phyloP scores from a whole-genome alignment of 306 rosid species.

The Ammopiptanthus mongolicus region DNA sequence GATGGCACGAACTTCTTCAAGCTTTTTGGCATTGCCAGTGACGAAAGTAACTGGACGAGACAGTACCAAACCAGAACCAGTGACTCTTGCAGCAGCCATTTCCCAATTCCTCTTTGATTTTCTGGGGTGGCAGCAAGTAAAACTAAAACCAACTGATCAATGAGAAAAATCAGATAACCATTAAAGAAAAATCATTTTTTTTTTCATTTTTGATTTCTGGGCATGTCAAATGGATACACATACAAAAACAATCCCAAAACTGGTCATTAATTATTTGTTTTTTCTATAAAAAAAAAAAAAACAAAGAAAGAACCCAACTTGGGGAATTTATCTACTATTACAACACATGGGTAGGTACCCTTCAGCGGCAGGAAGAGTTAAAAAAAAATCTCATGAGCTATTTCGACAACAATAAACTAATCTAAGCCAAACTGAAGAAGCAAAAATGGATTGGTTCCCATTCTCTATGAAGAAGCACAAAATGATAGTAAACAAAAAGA shows the following conservation, averaged over 20 bases:
- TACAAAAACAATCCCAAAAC: neutral
- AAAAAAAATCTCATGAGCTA: no score
- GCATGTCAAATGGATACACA: neutral
- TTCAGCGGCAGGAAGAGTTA: no score
- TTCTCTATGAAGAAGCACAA: neutral
- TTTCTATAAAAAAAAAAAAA: no score
- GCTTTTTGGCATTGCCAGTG: constrained; percentile 96
- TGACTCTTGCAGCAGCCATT: constrained; percentile 49
- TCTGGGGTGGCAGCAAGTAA: neutral
- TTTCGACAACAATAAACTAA: no score
- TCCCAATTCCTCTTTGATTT: neutral
- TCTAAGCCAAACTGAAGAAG: neutral
- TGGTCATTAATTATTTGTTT: no score
- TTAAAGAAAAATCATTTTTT: neutral
- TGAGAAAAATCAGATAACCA: neutral
- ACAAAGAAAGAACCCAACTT: neutral
- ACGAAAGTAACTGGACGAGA: constrained; percentile 93
- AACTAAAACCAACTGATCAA: constrained; percentile 18
- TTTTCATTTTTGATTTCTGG: neutral
- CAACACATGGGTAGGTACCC: no score
- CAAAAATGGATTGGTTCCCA: neutral
- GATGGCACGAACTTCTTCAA: constrained; percentile 93
- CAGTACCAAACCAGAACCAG: constrained; percentile 48
- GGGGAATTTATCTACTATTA: no score
- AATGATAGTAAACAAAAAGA: neutral